These are phyloP conservation scores for Tulasnella calospora DNA, from an alignment of 768 basidiomycete genomes.

Conservation along the genomic window DNA sequence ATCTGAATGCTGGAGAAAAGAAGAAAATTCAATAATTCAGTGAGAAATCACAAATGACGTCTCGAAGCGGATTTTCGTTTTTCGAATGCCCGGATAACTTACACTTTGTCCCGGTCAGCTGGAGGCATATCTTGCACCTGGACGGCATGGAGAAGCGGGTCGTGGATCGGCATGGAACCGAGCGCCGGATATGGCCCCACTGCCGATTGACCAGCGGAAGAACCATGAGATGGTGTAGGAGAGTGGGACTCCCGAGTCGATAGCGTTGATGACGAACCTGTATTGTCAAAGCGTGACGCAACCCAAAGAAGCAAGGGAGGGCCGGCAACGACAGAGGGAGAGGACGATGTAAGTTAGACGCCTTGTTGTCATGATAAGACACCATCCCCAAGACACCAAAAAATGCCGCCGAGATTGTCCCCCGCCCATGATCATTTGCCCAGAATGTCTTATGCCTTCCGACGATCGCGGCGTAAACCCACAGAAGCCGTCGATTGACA, in stretches of 20 bases:
- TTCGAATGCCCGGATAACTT: neutral
- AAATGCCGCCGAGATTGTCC: neutral
- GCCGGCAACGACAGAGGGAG: neutral
- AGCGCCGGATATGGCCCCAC: neutral
- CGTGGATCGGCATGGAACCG: neutral
- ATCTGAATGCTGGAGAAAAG: constrained; percentile 4
- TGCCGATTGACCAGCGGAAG: neutral
- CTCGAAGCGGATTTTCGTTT: neutral
- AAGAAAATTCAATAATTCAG: neutral
- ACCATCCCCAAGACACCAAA: neutral
- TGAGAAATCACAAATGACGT: neutral
- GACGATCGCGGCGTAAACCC: neutral
- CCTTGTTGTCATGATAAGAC: neutral
- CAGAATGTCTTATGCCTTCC: neutral
- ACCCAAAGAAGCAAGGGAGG: neutral
- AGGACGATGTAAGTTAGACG: neutral
- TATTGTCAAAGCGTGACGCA: neutral
- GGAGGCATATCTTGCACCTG: constrained; percentile 12
- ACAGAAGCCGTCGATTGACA: neutral
- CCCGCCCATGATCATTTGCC: neutral
- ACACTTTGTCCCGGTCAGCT: constrained; percentile 22
- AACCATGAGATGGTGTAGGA: constrained; percentile 1
- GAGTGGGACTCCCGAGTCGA: constrained; percentile 6
- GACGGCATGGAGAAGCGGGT: constrained; percentile 3
- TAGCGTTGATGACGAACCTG: constrained; percentile 3